These are phyloP conservation scores for Gracilaria vermiculophylla DNA, from an alignment of 23 red algal genomes.

Conservation along the genomic window DNA sequence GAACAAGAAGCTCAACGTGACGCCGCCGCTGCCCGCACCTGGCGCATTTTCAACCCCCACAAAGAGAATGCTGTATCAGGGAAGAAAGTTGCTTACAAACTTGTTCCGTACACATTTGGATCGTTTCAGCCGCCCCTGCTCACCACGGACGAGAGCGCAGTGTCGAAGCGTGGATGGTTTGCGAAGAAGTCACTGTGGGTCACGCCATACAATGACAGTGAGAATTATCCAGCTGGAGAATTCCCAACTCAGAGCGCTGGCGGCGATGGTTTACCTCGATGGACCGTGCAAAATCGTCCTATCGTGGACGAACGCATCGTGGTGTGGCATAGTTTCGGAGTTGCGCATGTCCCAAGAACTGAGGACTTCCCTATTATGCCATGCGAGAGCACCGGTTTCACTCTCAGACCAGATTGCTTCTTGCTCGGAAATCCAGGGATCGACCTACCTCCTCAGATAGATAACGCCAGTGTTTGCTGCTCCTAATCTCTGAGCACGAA, in stretches of 20 bases:
- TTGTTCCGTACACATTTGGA: slow-evolving; percentile 52
- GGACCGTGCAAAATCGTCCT: slow-evolving; percentile 36
- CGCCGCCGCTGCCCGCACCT: slow-evolving; percentile 20
- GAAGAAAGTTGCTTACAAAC: slow-evolving; percentile 74
- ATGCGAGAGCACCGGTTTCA: slow-evolving; percentile 70
- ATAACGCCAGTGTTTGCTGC: slow-evolving; percentile 16
- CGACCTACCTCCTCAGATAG: slow-evolving; percentile 28
- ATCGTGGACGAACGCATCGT: slow-evolving; percentile 66
- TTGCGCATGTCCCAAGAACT: slow-evolving; percentile 78
- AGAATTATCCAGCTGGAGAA: slow-evolving; percentile 77
- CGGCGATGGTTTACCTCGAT: slow-evolving; percentile 51
- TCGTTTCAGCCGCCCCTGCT: slow-evolving; percentile 34
- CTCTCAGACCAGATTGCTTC: slow-evolving; percentile 72
- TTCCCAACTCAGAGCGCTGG: slow-evolving; percentile 63
- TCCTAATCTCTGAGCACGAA: neutral
- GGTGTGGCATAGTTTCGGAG: slow-evolving; percentile 83
- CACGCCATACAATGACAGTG: slow-evolving; percentile 56
- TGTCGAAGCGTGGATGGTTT: slow-evolving; percentile 63
- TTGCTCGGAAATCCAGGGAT: slow-evolving; percentile 77
- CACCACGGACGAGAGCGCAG: slow-evolving; percentile 39
- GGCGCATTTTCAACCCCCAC: slow-evolving; percentile 66
- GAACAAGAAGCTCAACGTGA: slow-evolving; percentile 41
- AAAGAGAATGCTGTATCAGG: slow-evolving; percentile 47
- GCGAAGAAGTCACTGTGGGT: slow-evolving; percentile 76
- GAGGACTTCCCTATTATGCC: slow-evolving; percentile 90